phyloP scores from a whole-genome alignment of 805 yeast genomes.

The Wickerhamomyces pijperi region DNA sequence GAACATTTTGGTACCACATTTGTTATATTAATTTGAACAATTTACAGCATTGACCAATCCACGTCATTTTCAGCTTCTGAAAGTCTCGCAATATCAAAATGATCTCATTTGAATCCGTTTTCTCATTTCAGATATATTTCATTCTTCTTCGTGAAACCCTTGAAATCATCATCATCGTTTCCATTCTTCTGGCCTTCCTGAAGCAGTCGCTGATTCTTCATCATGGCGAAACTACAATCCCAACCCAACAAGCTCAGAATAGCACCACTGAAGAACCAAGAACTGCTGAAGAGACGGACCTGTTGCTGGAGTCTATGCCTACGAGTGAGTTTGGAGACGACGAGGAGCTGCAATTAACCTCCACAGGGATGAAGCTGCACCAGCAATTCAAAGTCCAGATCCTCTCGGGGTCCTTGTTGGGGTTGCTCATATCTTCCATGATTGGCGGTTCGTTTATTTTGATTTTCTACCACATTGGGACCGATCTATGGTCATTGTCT shows the following conservation, averaged over 20 bases:
- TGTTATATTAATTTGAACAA: too few species aligned
- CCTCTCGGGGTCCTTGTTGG: constrained; percentile 71
- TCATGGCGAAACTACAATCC: constrained; percentile 16
- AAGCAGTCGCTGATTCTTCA: constrained; percentile 41
- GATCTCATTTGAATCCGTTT: constrained; percentile 30
- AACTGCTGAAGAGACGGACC: neutral
- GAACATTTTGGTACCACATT: too few species aligned
- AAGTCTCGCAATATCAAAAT: too few species aligned
- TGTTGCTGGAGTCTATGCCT: constrained; percentile 1
- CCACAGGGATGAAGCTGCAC: constrained; percentile 25
- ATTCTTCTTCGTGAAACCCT: constrained; percentile 64
- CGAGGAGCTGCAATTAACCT: neutral
- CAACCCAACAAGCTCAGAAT: constrained; percentile 1
- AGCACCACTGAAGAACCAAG: neutral
- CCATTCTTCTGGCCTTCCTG: constrained; percentile 61
- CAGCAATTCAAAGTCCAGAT: constrained; percentile 51
- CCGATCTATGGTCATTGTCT: constrained; percentile 77
- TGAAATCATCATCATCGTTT: constrained; percentile 67
- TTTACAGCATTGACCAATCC: too few species aligned
- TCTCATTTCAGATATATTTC: constrained; percentile 65
- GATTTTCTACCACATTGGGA: constrained; percentile 66
- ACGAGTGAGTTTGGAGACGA: constrained; percentile 4
- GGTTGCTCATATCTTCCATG: constrained; percentile 55
- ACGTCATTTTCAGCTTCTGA: too few species aligned
- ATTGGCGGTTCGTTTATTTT: constrained; percentile 65